Evolutionary conservation across 148 eudicot genomes (phyloP).

Genomic region (Vaccinium corymbosum): DNA sequence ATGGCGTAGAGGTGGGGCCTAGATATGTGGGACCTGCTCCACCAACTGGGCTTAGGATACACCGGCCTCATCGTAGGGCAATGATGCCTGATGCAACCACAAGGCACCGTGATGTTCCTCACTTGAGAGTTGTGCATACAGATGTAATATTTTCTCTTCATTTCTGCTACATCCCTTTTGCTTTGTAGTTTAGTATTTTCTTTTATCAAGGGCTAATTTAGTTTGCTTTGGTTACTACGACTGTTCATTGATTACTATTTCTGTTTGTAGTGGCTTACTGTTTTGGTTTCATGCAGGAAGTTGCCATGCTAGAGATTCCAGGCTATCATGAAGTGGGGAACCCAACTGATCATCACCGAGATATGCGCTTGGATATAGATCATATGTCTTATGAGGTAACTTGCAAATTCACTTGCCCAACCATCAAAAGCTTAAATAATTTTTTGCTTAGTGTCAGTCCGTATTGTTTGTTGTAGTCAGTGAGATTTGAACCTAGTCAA

Average conservation of each 20-base stretch:
- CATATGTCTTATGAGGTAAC: conserved; percentile 97
- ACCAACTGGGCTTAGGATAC: conserved; percentile 59
- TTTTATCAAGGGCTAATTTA: not conserved
- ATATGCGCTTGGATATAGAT: conserved; percentile 93
- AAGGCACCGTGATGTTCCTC: conserved; percentile 70
- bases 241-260: not conserved
- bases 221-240: not conserved
- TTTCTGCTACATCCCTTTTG: not conserved
- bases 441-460: too few species aligned
- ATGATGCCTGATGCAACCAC: conserved; percentile 42
- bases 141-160: conserved; percentile 48
- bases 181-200: not conserved
- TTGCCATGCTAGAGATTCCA: conserved; percentile 72
- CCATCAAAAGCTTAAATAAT: too few species aligned
- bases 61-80: conserved; percentile 60
- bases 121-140: conserved; percentile 58
- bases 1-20: conserved; percentile 38
- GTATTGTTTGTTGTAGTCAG: too few species aligned
- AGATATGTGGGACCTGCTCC: conserved; percentile 35
- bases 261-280: not conserved
- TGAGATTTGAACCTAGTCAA: too few species aligned
- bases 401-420: conserved; percentile 8
- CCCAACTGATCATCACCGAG: conserved; percentile 69
- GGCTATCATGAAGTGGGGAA: conserved; percentile 58
- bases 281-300: conserved; percentile 46